These are phyloP conservation scores for Guillardia theta DNA, from an alignment of 78 protist species.

Conservation along the genomic window DNA sequence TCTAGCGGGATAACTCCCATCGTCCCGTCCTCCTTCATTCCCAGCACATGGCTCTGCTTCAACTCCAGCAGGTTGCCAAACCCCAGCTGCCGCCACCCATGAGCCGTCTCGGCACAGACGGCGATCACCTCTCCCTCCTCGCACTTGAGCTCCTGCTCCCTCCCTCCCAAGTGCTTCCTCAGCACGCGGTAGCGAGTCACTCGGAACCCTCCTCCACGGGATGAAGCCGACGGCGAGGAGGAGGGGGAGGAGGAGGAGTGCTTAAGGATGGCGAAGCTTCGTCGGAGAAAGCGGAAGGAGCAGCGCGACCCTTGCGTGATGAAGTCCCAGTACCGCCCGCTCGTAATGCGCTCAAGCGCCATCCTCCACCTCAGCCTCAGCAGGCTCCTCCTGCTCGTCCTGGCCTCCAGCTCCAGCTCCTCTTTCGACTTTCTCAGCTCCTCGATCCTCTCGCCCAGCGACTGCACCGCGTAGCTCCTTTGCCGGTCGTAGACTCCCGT, in stretches of 20 bases:
- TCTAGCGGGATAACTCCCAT: too few relatives aligned
- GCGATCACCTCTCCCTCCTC: neutral
- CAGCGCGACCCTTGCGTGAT: neutral
- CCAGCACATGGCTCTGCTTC: too few relatives aligned
- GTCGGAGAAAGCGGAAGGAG: neutral
- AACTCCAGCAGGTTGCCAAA: too few relatives aligned
- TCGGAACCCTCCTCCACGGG: too few relatives aligned
- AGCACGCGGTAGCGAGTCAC: neutral
- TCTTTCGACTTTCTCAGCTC: neutral
- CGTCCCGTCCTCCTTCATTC: too few relatives aligned
- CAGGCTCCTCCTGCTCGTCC: neutral
- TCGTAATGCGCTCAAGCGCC: neutral
- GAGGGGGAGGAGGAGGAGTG: too few relatives aligned
- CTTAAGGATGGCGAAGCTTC: neutral
- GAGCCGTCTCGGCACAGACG: neutral
- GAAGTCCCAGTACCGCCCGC: neutral
- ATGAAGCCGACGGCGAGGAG: too few relatives aligned
- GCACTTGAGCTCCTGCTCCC: neutral
- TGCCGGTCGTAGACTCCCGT: slow-evolving; percentile 17
- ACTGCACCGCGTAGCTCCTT: slow-evolving; percentile 1
- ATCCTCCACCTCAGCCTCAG: neutral
- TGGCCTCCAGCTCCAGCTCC: neutral
- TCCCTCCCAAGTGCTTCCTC: neutral
- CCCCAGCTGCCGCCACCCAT: too few relatives aligned
- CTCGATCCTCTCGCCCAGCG: neutral